Conservation (phyloP, 1,284 basidiomycete species). For the Rhizoctonia solani region DNA sequence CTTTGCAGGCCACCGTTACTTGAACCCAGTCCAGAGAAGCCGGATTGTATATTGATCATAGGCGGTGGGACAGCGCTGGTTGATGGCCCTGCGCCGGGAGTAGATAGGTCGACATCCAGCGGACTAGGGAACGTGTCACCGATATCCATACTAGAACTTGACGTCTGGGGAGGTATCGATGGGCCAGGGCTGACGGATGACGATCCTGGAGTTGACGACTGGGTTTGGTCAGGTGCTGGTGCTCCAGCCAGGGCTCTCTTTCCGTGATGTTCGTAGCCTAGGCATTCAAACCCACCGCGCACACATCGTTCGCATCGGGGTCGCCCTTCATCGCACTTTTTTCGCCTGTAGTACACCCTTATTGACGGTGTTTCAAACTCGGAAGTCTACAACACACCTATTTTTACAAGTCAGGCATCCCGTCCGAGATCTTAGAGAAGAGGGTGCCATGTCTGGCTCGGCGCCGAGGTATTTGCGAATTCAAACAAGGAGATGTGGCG, state of each 20-base stretch:
- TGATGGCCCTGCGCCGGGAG: slow-evolving; percentile 18
- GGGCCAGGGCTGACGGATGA: slow-evolving; percentile 13
- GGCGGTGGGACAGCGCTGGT: neutral
- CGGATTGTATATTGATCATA: slow-evolving; percentile 1
- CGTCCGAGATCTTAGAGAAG: slow-evolving; percentile 28
- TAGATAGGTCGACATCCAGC: slow-evolving; percentile 14
- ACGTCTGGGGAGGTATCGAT: neutral
- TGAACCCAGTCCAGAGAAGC: slow-evolving; percentile 10
- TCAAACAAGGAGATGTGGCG: neutral
- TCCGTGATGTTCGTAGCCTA: slow-evolving; percentile 21
- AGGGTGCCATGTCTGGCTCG: slow-evolving; percentile 16
- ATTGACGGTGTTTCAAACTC: neutral
- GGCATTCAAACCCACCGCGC: slow-evolving; percentile 20
- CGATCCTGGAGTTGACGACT: slow-evolving; percentile 11
- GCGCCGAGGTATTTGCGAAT: neutral
- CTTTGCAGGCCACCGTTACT: slow-evolving; percentile 5
- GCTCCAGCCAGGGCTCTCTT: neutral
- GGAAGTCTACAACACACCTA: neutral
- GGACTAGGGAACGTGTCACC: neutral
- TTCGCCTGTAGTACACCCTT: neutral
- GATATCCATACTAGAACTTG: neutral
- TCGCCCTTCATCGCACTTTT: slow-evolving; percentile 25
- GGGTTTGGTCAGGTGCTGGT: neutral
- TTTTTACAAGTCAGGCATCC: slow-evolving; percentile 33
- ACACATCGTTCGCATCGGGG: slow-evolving; percentile 27